These are phyloP conservation scores for Psilocybe mexicana DNA, from an alignment of 1,284 basidiomycete genomes.

Conservation along the genomic window DNA sequence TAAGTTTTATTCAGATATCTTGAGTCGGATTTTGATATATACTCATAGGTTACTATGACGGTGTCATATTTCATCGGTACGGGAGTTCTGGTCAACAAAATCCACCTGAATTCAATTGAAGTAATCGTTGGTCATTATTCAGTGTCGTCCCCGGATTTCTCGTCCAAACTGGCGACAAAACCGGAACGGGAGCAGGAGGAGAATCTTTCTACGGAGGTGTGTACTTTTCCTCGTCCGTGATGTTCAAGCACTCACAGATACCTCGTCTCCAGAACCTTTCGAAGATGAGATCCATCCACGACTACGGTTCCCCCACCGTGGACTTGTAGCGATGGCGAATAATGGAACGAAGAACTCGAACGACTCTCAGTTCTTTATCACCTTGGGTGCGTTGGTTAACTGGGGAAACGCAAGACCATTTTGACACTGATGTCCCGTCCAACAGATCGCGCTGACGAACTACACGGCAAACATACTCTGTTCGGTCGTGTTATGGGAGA, in stretches of 20 bases:
- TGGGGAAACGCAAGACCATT: not conserved
- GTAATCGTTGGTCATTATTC: not conserved
- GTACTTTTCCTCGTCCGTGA: conserved; percentile 23
- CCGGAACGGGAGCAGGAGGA: conserved; percentile 89
- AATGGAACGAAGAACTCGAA: conserved; percentile 83
- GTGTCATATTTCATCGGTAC: conserved; percentile 89
- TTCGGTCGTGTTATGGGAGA: conserved; percentile 83
- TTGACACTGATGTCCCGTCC: not conserved
- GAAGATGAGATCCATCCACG: conserved; percentile 94
- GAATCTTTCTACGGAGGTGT: conserved; percentile 89
- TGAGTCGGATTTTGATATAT: conserved; percentile 10
- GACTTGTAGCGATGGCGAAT: conserved; percentile 94
- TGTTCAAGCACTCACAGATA: not conserved
- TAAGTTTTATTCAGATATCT: conserved; percentile 25
- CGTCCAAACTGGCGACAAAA: conserved; percentile 94
- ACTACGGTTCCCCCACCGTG: conserved; percentile 81
- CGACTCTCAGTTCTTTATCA: conserved; percentile 91
- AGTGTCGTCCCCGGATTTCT: conserved; percentile 87
- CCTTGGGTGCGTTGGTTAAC: conserved; percentile 58
- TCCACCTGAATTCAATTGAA: not conserved
- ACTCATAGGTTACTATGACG: conserved; percentile 88
- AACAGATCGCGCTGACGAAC: conserved; percentile 82
- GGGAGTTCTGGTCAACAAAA: conserved; percentile 13
- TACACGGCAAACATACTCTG: conserved; percentile 87
- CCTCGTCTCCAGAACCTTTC: conserved; percentile 68